Conservation (phyloP, 352 stramenopile species). For the Phytophthora macrochlamydospora region DNA sequence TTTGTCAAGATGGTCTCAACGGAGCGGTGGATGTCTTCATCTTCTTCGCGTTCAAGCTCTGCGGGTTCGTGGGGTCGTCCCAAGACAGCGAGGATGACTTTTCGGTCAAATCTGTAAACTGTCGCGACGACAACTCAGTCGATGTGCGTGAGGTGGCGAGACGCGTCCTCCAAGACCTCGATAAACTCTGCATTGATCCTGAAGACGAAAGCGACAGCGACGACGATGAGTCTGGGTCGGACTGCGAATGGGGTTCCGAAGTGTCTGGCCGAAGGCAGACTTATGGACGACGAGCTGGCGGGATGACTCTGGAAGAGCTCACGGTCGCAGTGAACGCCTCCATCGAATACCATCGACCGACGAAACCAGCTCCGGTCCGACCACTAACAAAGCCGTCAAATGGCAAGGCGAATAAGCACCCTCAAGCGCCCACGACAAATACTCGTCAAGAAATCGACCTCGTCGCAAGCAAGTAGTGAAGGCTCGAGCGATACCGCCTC, state of each 20-base stretch:
- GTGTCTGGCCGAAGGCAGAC: conserved; percentile 2
- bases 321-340: conserved; percentile 58
- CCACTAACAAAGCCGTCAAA: neutral
- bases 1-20: conserved; percentile 23
- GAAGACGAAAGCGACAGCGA: conserved; percentile 11
- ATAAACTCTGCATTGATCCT: conserved; percentile 47
- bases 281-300: conserved; percentile 7
- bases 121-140: neutral
- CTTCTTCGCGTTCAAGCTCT: conserved; percentile 16
- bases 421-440: too few relatives aligned
- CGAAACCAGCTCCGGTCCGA: neutral
- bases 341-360: conserved; percentile 49
- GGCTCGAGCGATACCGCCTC: neutral
- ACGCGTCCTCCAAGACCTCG: conserved; percentile 54
- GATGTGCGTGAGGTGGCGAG: conserved; percentile 32
- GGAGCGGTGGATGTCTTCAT: conserved; percentile 5
- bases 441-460: conserved; percentile 1
- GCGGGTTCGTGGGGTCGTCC: neutral
- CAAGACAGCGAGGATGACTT: neutral
- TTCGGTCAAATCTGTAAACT: too few relatives aligned
- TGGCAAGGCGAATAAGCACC: neutral
- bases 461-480: too few relatives aligned
- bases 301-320: conserved; percentile 57
- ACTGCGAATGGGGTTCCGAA: conserved; percentile 13
- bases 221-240: conserved; percentile 10